These are phyloP conservation scores for Fusarium udum DNA, from an alignment of 2,329 filamentous ascomycete genomes.

Conservation along the genomic window DNA sequence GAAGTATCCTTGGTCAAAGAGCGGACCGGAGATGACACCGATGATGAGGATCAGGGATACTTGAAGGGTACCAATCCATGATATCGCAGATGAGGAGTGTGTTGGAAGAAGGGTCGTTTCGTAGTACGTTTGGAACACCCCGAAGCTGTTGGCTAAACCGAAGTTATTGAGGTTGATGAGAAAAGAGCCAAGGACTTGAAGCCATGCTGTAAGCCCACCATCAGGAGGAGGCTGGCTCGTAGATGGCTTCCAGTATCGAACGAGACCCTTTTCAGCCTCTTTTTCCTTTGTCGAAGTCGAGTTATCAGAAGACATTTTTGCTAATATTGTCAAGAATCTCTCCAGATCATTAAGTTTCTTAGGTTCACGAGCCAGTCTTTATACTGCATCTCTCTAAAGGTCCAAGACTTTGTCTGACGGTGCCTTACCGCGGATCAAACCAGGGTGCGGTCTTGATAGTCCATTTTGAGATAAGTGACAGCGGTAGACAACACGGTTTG, in stretches of 20 bases:
- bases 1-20: background rate
- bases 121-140: background rate
- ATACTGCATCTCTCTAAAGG: background rate
- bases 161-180: background rate
- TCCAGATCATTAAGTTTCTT: accelerated
- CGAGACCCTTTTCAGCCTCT: accelerated
- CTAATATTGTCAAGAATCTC: background rate
- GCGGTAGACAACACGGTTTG: background rate
- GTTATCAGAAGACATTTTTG: background rate
- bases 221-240: background rate
- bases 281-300: background rate
- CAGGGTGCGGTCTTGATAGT: background rate
- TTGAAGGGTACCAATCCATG: background rate
- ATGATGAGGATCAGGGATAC: background rate
- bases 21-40: background rate
- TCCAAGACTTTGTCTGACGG: background rate
- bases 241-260: background rate
- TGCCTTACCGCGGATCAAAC: background rate
- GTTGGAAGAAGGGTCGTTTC: background rate
- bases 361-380: background rate
- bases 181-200: background rate
- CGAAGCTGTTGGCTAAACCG: background rate
- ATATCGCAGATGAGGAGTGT: background rate
- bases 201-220: background rate
- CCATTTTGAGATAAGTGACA: background rate